Base-by-base conservation (phyloP, 2,329 filamentous ascomycete genomes). In the Talaromyces rugulosus region DNA sequence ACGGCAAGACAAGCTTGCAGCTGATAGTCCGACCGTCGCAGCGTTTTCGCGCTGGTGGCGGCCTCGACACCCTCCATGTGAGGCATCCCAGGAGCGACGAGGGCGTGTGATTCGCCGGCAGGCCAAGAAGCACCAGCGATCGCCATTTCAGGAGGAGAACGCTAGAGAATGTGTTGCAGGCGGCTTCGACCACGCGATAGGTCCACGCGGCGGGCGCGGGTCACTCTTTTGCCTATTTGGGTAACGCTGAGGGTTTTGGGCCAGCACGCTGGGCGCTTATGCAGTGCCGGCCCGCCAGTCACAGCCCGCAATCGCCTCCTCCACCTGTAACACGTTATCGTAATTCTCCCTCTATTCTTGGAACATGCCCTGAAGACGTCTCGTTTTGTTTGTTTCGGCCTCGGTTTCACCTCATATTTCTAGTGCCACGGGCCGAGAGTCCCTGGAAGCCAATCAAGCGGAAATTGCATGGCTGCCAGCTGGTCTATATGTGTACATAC, bases 21-120 rank as follows among this genome's bases (percentile, higher is more conserved):
- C 33, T 62, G 47, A 62, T 34, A 28, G 54, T 5, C 18, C 34
- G 23, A 44, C 23, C 31, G 28, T 47, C 34, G 42, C 34, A 50
- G 54, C 7, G 18, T 54, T 40, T 51, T 58, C 58, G 57, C 57
- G 61, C 57, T 62, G 36, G 58, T 44, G 58, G 56, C 36, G 56
- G 56, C 58, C 28, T 59, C 23, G 33, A 56, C n/a, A 56, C 56
- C 44, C 34, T 53, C 57, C 57, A 62, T 30, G 53, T 34, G 31
- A 42, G 44, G 40, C 44, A 47, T 56, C 40, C 50, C 55, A 51
- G 27, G 14, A 50, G 42, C 27, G 42, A 50, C 18, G 14, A n/a
- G 34, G 9, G 61, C 30, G 36, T 23, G 31, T 60, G 51, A 63
- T 63, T 63, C 54, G 61, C 36, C 30, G 36, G 54, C 30, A 60